phyloP scores from a whole-genome alignment of 2,329 filamentous ascomycete genomes.

The Polychaeton citri region DNA sequence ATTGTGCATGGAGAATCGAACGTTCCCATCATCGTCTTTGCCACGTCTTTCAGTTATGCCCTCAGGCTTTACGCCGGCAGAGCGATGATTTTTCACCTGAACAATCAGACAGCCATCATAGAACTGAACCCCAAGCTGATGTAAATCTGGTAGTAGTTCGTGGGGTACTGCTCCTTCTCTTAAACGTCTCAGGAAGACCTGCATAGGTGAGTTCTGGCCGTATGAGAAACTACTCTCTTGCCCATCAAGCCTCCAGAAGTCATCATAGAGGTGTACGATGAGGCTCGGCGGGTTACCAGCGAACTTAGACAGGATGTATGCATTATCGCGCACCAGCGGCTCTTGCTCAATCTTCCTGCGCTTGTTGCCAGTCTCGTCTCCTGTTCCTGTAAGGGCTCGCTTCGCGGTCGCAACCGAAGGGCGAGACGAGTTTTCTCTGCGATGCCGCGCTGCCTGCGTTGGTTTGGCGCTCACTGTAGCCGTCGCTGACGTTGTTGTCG shows the following conservation, averaged over 20 bases:
- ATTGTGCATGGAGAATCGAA: conserved; percentile 45
- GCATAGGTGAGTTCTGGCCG: conserved; percentile 66
- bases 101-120: conserved; percentile 94
- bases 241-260: conserved; percentile 82
- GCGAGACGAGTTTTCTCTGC: neutral
- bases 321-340: conserved; percentile 49
- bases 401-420: neutral
- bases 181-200: conserved; percentile 64
- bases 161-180: conserved; percentile 68
- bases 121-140: conserved; percentile 58
- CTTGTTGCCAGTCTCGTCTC: conserved; percentile 10
- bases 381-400: neutral
- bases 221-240: conserved; percentile 89
- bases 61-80: conserved; percentile 46
- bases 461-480: neutral
- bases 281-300: conserved; percentile 62
- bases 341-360: conserved; percentile 15
- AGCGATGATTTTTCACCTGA: conserved; percentile 79
- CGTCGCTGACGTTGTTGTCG: neutral
- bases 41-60: conserved; percentile 15
- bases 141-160: conserved; percentile 71
- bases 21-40: neutral
- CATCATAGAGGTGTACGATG: conserved; percentile 71
- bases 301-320: conserved; percentile 75
- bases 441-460: neutral